Evolutionary conservation across 345 rosid genomes (phyloP).

Genomic region (Eucalyptus rudis): DNA sequence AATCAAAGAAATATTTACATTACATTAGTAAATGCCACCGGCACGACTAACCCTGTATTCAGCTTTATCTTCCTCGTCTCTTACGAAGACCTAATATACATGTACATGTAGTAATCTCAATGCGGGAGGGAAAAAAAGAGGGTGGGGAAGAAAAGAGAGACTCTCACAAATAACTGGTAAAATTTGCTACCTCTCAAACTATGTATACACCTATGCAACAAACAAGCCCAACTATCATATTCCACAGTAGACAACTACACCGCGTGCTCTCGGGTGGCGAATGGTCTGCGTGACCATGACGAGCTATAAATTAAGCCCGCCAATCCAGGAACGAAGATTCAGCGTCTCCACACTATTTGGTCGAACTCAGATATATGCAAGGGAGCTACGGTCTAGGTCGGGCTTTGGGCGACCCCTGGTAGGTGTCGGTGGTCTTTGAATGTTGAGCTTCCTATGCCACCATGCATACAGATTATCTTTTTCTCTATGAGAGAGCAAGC

Average conservation of each 20-base stretch:
- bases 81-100: background rate
- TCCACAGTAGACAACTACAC: background rate
- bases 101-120: background rate
- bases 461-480: slow-evolving; percentile 97
- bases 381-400: too few species aligned
- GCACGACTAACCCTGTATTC: background rate
- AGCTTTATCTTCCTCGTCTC: background rate
- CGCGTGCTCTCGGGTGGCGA: background rate
- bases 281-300: background rate
- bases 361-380: too few species aligned
- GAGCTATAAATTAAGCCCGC: background rate
- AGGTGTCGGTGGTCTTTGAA: slow-evolving; percentile 99
- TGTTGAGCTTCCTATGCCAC: slow-evolving; percentile 94
- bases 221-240: background rate
- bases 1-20: background rate
- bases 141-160: background rate
- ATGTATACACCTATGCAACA: background rate
- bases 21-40: background rate
- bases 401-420: slow-evolving; percentile 52
- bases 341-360: too few species aligned
- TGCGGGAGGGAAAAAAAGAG: background rate
- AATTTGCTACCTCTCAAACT: background rate
- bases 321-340: too few species aligned
- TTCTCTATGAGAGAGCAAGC: slow-evolving; percentile 90
- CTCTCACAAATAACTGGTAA: slow-evolving; percentile 2